Evolutionary conservation across 2,329 filamentous ascomycete genomes (phyloP).

Genomic region (Fonsecaea monophora): DNA sequence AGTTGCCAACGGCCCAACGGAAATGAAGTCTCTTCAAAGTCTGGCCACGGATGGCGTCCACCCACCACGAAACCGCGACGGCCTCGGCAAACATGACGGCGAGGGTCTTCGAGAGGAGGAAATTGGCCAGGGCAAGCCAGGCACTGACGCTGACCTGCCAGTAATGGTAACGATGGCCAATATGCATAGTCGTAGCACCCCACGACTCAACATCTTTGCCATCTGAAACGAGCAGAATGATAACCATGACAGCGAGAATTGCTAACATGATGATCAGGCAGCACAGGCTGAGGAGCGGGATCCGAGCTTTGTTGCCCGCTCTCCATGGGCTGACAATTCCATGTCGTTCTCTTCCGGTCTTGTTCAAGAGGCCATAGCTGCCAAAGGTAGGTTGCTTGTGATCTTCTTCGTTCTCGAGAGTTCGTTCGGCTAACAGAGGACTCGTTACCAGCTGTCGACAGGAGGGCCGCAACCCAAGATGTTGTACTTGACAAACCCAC

Average conservation of each 20-base stretch:
- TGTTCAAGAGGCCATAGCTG: not conserved
- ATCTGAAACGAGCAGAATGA: slow-evolving; percentile 13
- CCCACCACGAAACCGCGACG: slow-evolving; percentile 17
- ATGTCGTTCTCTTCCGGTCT: not conserved
- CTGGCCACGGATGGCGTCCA: slow-evolving; percentile 16
- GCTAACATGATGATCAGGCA: slow-evolving; percentile 14
- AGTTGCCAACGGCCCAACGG: slow-evolving; percentile 14
- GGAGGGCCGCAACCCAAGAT: not conserved
- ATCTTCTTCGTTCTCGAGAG: not conserved
- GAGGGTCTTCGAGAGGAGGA: slow-evolving; percentile 6
- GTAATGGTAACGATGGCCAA: not conserved
- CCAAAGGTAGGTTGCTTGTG: not conserved
- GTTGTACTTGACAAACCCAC: not conserved
- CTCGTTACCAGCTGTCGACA: not conserved
- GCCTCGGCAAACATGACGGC: slow-evolving; percentile 18
- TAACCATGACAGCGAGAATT: slow-evolving; percentile 7
- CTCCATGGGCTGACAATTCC: not conserved
- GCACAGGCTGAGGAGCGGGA: slow-evolving; percentile 12
- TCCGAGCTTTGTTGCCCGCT: slow-evolving; percentile 1
- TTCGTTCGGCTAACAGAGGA: not conserved
- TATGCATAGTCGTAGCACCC: not conserved
- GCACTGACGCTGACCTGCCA: slow-evolving; percentile 17
- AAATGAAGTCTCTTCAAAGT: slow-evolving; percentile 10
- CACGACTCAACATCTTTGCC: slow-evolving; percentile 17
- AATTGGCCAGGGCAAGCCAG: slow-evolving; percentile 11